Conservation (phyloP, 441 rosid species). For the Populus trichocarpa region DNA sequence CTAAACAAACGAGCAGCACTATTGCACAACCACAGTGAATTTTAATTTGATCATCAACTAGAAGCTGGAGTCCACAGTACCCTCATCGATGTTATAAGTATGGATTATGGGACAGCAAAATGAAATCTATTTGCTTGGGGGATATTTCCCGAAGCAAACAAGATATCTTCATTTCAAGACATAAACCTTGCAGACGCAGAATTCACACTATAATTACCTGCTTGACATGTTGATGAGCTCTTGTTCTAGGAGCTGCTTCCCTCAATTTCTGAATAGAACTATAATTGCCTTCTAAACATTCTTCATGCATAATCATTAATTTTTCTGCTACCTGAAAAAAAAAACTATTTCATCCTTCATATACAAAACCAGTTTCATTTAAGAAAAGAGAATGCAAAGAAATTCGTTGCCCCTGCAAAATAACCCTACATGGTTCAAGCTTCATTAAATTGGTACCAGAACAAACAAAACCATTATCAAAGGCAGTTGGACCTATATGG, state of each 20-base stretch:
- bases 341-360: background rate
- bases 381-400: background rate
- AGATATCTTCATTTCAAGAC: background rate
- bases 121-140: background rate
- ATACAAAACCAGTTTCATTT: slow-evolving; percentile 1
- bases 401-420: background rate
- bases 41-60: background rate
- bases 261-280: slow-evolving; percentile 51
- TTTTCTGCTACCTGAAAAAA: slow-evolving; percentile 63
- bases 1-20: background rate
- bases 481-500: background rate
- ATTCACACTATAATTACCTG: slow-evolving; percentile 38
- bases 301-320: slow-evolving; percentile 69
- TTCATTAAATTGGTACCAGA: background rate
- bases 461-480: background rate
- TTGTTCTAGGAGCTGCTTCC: slow-evolving; percentile 33
- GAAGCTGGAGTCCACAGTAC: background rate
- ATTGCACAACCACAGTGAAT: background rate
- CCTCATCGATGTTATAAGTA: background rate
- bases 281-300: slow-evolving; percentile 53
- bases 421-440: background rate
- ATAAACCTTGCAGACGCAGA: background rate
- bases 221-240: slow-evolving; percentile 38
- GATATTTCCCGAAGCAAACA: background rate
- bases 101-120: background rate